These are phyloP conservation scores for Carnegiea gigantea DNA, from an alignment of 179 eudicot genomes.

Conservation along the genomic window DNA sequence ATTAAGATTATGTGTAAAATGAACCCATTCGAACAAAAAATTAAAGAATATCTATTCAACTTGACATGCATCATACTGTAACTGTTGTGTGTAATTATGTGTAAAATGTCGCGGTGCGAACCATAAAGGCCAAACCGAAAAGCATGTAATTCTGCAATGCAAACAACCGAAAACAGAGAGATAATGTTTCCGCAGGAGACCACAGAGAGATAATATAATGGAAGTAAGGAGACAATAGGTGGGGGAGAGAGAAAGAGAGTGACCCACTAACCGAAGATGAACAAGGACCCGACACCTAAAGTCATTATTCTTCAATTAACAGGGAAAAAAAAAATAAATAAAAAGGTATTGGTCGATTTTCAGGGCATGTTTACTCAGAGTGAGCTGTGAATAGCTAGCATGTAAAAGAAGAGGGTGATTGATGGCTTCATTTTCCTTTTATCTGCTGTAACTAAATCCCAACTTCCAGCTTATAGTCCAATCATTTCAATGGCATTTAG, in stretches of 20 bases:
- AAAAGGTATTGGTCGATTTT: background rate
- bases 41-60: no score
- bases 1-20: no score
- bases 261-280: conserved; percentile 4
- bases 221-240: background rate
- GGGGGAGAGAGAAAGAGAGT: background rate
- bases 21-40: no score
- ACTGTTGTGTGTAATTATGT: no score
- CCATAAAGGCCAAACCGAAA: background rate
- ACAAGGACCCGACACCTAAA: background rate
- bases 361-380: background rate
- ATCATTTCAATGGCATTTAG: background rate
- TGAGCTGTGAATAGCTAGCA: background rate
- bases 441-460: background rate
- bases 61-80: no score
- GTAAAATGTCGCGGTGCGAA: background rate
- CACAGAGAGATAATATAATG: no score
- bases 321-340: background rate
- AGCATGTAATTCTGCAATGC: background rate
- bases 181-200: no score
- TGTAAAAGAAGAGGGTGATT: no score
- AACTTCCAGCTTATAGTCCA: background rate
- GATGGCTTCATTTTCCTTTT: background rate
- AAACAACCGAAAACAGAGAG: no score
- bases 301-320: background rate